These are phyloP conservation scores for Hamamelis virginiana DNA, from an alignment of 164 flowering plant genomes.

Conservation along the genomic window DNA sequence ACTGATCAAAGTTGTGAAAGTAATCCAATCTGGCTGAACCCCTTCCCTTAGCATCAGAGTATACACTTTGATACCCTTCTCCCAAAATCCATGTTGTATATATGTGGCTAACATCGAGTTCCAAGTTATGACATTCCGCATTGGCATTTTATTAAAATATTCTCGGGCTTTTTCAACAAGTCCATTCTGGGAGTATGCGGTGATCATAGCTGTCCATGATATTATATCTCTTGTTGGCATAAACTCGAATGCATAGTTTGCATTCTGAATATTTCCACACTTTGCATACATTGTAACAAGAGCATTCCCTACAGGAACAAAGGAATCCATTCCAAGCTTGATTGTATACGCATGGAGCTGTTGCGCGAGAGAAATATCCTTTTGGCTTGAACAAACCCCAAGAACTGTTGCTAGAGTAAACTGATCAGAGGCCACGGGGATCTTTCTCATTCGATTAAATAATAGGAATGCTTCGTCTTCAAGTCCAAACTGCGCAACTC, in stretches of 20 bases:
- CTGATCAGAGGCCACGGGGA: slow-evolving; percentile 32
- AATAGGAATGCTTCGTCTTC: slow-evolving; percentile 42
- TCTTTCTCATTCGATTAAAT: slow-evolving; percentile 45
- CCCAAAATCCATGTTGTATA: slow-evolving; percentile 36
- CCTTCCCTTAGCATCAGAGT: slow-evolving; percentile 31
- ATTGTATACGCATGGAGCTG: slow-evolving; percentile 39
- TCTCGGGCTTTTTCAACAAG: slow-evolving; percentile 29
- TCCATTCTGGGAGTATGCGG: slow-evolving; percentile 32
- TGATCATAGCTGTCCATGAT: slow-evolving; percentile 19
- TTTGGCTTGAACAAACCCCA: slow-evolving; percentile 38
- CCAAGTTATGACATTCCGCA: slow-evolving; percentile 46
- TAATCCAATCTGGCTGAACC: slow-evolving; percentile 41
- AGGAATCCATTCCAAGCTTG: slow-evolving; percentile 38
- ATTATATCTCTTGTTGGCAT: slow-evolving; percentile 42
- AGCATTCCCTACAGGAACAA: slow-evolving; percentile 45
- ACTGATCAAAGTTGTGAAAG: slow-evolving; percentile 34
- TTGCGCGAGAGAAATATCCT: slow-evolving; percentile 31
- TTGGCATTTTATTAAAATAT: slow-evolving; percentile 41
- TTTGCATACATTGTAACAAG: slow-evolving; percentile 42
- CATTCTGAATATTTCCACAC: slow-evolving; percentile 24
- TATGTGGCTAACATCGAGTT: slow-evolving; percentile 50
- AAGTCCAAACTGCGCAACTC: slow-evolving; percentile 38
- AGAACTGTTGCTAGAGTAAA: slow-evolving; percentile 51
- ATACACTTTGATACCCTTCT: slow-evolving; percentile 44
- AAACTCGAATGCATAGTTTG: slow-evolving; percentile 27